Conservation (phyloP, 2,329 filamentous ascomycete species). For the Colletotrichum trifolii region DNA sequence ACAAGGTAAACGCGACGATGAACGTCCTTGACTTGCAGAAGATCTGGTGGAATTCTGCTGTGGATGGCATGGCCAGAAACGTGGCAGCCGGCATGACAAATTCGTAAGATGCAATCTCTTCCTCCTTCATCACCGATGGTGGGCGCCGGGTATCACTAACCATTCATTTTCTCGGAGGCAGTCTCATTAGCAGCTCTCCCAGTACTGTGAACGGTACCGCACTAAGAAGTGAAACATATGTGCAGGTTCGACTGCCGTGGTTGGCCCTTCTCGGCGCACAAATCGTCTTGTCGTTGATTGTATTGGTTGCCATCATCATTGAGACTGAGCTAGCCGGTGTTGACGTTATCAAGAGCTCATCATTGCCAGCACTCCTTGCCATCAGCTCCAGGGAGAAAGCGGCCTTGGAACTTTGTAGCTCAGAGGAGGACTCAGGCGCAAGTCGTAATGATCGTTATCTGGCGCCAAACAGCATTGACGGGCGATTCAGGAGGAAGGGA, state of each 20-base stretch:
- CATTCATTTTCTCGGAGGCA: background rate
- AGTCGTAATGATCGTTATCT: too few relatives aligned
- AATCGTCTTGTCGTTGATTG: background rate
- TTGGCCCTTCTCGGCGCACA: background rate
- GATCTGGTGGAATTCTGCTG: background rate
- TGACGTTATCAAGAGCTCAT: conserved; percentile 12
- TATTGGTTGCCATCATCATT: background rate
- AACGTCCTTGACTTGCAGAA: background rate
- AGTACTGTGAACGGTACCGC: background rate
- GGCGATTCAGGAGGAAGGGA: too few relatives aligned
- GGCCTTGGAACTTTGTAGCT: background rate
- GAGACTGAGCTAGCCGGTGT: background rate
- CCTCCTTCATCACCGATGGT: too few relatives aligned
- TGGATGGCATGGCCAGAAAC: background rate
- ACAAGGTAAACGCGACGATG: background rate
- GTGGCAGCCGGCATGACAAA: background rate
- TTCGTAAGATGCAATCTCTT: background rate
- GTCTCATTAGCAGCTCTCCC: background rate
- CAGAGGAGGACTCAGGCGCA: background rate
- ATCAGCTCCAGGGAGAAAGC: background rate
- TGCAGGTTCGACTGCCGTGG: conserved; percentile 12
- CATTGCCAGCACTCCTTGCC: conserved; percentile 1
- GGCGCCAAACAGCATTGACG: too few relatives aligned
- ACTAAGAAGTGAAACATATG: background rate
- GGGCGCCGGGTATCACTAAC: too few relatives aligned